phyloP scores from a whole-genome alignment of 306 rosid species.

The Luffa aegyptiaca region DNA sequence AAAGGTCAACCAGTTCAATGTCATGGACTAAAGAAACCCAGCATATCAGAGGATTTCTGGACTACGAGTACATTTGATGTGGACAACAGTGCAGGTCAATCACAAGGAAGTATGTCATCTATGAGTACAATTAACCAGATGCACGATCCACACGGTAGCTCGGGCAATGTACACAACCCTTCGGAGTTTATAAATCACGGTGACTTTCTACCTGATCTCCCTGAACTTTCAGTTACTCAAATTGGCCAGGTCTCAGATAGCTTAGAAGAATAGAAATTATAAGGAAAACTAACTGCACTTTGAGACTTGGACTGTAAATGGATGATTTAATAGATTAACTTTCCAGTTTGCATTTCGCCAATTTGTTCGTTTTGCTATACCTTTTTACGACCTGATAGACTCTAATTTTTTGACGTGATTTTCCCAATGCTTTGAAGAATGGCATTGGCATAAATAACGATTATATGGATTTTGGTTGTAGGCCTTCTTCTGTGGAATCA shows the following conservation, averaged over 20 bases:
- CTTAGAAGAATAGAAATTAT: background rate
- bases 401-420: background rate
- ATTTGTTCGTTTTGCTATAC: background rate
- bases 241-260: background rate
- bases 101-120: conserved; percentile 87
- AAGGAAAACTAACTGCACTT: background rate
- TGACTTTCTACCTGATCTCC: conserved; percentile 10
- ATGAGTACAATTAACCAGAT: conserved; percentile 59
- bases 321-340: background rate
- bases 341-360: background rate
- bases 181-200: conserved; percentile 79
- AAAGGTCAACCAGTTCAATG: conserved; percentile 20
- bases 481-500: conserved; percentile 94
- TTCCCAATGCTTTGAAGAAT: background rate
- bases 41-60: conserved; percentile 77
- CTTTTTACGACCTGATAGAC: background rate
- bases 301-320: background rate
- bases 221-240: background rate
- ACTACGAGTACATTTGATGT: conserved; percentile 84
- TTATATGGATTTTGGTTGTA: conserved; percentile 22
- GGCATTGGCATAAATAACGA: background rate
- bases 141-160: conserved; percentile 39
- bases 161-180: conserved; percentile 35
- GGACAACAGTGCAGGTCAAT: conserved; percentile 86
- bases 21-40: conserved; percentile 31